A percentile compares a stretch with the other conserved stretches of the same genome.
These are phyloP conservation scores for Mycena rebaudengoi DNA, from an alignment of 768 basidiomycete genomes.

Conservation along the genomic window DNA sequence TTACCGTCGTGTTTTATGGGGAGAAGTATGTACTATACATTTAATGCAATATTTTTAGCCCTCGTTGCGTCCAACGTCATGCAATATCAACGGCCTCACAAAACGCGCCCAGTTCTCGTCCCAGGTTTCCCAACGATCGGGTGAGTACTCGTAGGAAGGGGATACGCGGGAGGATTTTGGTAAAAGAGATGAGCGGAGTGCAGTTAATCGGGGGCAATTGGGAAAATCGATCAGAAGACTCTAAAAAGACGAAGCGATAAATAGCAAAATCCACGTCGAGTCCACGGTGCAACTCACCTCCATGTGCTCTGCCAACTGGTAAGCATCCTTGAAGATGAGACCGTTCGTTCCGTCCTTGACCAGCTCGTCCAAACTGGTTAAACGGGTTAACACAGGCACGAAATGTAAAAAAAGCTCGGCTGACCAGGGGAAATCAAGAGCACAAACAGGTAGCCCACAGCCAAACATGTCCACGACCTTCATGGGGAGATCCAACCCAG, in stretches of 20 bases:
- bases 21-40: conserved; percentile 5
- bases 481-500: conserved; percentile 94
- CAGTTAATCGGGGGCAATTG: conserved; percentile 53
- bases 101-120: conserved; percentile 83
- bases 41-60: conserved; percentile 3
- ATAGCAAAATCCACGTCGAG: not conserved
- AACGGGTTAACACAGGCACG: not conserved
- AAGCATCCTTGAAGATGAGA: conserved; percentile 72
- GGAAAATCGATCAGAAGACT: conserved; percentile 70
- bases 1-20: not conserved
- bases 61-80: conserved; percentile 37
- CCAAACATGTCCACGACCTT: conserved; percentile 99
- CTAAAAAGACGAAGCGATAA: conserved; percentile 42
- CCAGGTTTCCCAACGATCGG: conserved; percentile 58
- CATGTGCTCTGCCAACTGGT: conserved; percentile 76
- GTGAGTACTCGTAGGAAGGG: conserved; percentile 27
- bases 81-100: conserved; percentile 66
- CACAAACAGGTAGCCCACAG: conserved; percentile 92
- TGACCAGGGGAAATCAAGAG: conserved; percentile 88
- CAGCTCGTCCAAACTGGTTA: conserved; percentile 79
- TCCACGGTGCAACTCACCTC: conserved; percentile 54
- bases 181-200: conserved; percentile 61
- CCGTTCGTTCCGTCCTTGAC: conserved; percentile 89
- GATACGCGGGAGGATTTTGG: conserved; percentile 34
- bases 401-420: conserved; percentile 29